These are phyloP conservation scores for Neurospora sublineolata DNA, from an alignment of 495 filamentous ascomycete genomes.

Conservation along the genomic window DNA sequence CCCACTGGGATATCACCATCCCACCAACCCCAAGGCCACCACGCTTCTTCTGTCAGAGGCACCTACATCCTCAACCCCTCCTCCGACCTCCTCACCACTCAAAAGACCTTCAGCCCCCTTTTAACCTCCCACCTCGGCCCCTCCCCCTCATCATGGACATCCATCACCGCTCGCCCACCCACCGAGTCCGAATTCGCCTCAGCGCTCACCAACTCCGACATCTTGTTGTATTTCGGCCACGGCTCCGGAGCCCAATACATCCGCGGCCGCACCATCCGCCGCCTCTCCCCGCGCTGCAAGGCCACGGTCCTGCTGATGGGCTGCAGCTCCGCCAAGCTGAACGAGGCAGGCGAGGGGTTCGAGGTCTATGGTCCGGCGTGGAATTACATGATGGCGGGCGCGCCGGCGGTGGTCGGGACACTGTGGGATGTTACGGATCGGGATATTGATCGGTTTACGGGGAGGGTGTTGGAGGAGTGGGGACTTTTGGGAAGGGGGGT, in stretches of 20 bases:
- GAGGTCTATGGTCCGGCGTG: constrained; percentile 82
- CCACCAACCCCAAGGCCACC: constrained; percentile 31
- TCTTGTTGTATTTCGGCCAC: constrained; percentile 91
- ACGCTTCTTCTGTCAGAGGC: constrained; percentile 49
- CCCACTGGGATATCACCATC: neutral
- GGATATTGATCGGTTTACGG: constrained; percentile 87
- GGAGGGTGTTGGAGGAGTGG: constrained; percentile 68
- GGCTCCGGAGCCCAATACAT: constrained; percentile 94
- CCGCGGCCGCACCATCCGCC: constrained; percentile 62
- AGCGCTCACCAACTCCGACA: constrained; percentile 45
- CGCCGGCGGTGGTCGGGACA: constrained; percentile 72
- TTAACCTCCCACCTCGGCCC: constrained; percentile 44
- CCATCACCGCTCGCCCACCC: constrained; percentile 54
- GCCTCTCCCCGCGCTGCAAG: constrained; percentile 50
- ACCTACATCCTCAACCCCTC: constrained; percentile 77
- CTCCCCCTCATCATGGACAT: constrained; percentile 50
- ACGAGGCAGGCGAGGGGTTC: constrained; percentile 66
- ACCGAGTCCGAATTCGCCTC: constrained; percentile 64
- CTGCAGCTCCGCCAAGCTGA: constrained; percentile 67
- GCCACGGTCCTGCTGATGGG: constrained; percentile 80
- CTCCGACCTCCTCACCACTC: constrained; percentile 65
- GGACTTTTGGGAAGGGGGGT: constrained; percentile 47
- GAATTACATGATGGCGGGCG: constrained; percentile 79
- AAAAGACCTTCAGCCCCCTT: constrained; percentile 54
- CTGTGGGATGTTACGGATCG: constrained; percentile 97